These are phyloP conservation scores for Candida yuanshanica DNA, from an alignment of 805 yeast species.

Conservation along the genomic window DNA sequence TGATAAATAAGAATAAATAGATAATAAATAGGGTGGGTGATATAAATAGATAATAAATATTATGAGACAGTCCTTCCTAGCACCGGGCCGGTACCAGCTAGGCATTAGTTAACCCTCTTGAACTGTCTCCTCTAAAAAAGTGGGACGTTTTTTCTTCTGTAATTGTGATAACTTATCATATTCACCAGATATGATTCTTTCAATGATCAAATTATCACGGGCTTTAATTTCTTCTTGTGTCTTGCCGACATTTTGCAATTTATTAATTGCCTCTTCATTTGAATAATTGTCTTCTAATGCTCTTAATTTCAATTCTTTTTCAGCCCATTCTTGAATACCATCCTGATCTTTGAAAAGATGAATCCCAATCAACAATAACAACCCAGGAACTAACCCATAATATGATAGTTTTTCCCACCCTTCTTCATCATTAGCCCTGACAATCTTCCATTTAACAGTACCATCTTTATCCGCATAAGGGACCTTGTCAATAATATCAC, in stretches of 20 bases:
- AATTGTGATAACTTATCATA: constrained; percentile 65
- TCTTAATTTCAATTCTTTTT: constrained; percentile 73
- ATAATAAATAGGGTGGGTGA: constrained; percentile 1
- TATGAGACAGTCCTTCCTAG: too few species aligned
- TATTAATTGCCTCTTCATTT: constrained; percentile 40
- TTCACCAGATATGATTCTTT: constrained; percentile 77
- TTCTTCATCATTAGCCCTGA: constrained; percentile 70
- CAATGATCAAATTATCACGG: constrained; percentile 74
- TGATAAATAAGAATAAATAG: not conserved
- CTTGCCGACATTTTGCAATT: constrained; percentile 31
- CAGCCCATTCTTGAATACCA: constrained; percentile 70
- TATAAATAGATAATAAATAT: too few species aligned
- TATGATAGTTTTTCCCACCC: constrained; percentile 82
- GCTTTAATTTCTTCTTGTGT: constrained; percentile 52
- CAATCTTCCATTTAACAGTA: constrained; percentile 70
- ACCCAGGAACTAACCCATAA: constrained; percentile 66
- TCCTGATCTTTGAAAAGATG: constrained; percentile 46
- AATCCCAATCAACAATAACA: constrained; percentile 49
- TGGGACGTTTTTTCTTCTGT: constrained; percentile 35
- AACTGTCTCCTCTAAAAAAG: constrained; percentile 9
- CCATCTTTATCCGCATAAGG: constrained; percentile 81
- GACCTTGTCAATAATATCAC: constrained; percentile 74
- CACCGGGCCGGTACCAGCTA: too few species aligned
- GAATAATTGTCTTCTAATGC: constrained; percentile 61
- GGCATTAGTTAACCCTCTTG: constrained; percentile 4